Conservation (phyloP, 352 stramenopile species). For the Blastocystis sp. region DNA sequence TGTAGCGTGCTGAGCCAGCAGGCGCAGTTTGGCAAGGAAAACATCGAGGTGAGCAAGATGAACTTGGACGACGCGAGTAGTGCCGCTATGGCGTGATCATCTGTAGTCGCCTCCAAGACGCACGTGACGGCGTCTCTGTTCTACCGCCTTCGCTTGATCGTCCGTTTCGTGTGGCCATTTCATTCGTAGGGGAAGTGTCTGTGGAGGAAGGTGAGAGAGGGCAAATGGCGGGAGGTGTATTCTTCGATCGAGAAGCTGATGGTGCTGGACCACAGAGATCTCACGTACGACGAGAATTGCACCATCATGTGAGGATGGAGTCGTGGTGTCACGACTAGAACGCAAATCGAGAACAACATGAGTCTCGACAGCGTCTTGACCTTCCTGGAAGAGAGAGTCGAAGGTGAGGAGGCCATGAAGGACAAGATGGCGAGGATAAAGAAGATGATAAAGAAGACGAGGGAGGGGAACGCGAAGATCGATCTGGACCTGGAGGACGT, state of each 20-base stretch:
- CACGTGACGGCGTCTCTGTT: neutral
- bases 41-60: conserved; percentile 52
- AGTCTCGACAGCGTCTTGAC: conserved; percentile 10
- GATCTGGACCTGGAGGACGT: neutral
- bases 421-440: neutral
- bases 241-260: conserved; percentile 14
- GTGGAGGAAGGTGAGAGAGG: neutral
- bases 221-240: neutral
- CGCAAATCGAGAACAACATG: conserved; percentile 48
- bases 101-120: conserved; percentile 1
- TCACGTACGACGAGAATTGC: conserved; percentile 49
- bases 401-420: neutral
- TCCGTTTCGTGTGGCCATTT: neutral
- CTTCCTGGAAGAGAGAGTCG: conserved; percentile 6
- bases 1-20: neutral
- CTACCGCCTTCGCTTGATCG: conserved; percentile 39
- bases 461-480: neutral
- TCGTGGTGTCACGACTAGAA: conserved; percentile 15
- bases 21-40: neutral
- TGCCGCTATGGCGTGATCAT: neutral
- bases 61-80: conserved; percentile 38
- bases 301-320: conserved; percentile 3
- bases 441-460: neutral
- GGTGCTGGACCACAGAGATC: conserved; percentile 51
- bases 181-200: conserved; percentile 31